phyloP scores from a whole-genome alignment of 164 flowering plant species.

The Vitis cinerea region DNA sequence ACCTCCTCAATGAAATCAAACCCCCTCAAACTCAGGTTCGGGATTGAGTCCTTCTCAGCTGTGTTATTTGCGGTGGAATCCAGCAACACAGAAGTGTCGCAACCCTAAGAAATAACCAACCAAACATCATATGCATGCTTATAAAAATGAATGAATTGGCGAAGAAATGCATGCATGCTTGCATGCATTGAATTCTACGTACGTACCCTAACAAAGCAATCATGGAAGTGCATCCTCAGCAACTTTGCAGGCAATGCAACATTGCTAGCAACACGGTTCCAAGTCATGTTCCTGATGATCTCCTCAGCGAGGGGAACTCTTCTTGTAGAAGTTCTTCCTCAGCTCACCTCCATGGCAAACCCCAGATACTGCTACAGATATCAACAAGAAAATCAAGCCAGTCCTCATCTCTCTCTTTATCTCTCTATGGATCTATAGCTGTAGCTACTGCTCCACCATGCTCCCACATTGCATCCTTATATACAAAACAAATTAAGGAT shows the following conservation, averaged over 20 bases:
- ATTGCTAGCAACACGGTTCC: conserved; percentile 26
- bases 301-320: conserved; percentile 34
- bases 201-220: conserved; percentile 70
- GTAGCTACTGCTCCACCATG: too few species aligned
- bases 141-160: neutral
- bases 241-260: conserved; percentile 43
- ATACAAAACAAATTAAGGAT: too few species aligned
- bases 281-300: conserved; percentile 29
- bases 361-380: too few species aligned
- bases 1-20: conserved; percentile 43
- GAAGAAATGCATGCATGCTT: neutral
- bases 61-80: conserved; percentile 27
- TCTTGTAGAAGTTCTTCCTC: conserved; percentile 31
- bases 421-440: too few species aligned
- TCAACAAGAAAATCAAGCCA: too few species aligned
- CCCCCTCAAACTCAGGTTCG: conserved; percentile 36
- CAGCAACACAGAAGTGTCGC: conserved; percentile 52
- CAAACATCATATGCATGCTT: neutral
- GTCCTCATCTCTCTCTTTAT: too few species aligned
- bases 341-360: conserved; percentile 14
- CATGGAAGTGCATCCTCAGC: conserved; percentile 61
- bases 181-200: neutral
- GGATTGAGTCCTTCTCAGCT: conserved; percentile 41
- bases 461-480: too few species aligned
- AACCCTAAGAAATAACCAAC: conserved; percentile 35